Conservation (phyloP, 441 rosid species). For the Gossypium schwendimanii region DNA sequence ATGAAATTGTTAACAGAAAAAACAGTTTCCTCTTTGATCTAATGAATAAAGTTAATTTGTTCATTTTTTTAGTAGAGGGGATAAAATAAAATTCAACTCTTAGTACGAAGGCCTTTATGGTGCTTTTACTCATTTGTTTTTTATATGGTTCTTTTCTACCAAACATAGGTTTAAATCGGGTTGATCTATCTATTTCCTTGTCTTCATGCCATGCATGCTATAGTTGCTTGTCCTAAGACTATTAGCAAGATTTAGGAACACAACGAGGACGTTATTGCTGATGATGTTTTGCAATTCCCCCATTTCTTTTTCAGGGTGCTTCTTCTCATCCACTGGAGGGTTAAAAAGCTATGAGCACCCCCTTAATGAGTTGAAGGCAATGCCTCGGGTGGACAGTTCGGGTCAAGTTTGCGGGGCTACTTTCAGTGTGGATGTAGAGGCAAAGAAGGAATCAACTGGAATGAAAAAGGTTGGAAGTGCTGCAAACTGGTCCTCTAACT, state of each 20-base stretch:
- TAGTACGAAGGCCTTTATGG: too few relatives aligned
- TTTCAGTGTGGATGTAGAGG: constrained; percentile 50
- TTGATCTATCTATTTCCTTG: background rate
- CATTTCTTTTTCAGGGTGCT: constrained; percentile 53
- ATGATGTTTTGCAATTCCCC: background rate
- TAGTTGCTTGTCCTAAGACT: background rate
- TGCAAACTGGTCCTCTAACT: constrained; percentile 73
- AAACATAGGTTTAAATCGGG: background rate
- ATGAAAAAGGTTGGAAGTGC: too few relatives aligned
- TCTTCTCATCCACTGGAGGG: constrained; percentile 87
- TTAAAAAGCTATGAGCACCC: constrained; percentile 93
- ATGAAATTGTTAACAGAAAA: too few relatives aligned
- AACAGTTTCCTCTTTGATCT: too few relatives aligned
- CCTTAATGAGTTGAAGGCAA: constrained; percentile 76
- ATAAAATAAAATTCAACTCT: too few relatives aligned
- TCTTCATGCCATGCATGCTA: background rate
- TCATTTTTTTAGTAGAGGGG: too few relatives aligned
- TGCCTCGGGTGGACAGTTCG: constrained; percentile 92
- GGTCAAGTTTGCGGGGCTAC: constrained; percentile 82
- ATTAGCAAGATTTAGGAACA: background rate
- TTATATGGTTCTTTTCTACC: background rate
- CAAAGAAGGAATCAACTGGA: too few relatives aligned
- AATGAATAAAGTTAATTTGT: too few relatives aligned
- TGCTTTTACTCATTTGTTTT: too few relatives aligned
- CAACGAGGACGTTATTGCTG: constrained; percentile 11